Percentiles rank a stretch among this genome's conserved stretches.
Conservation (phyloP, 148 eudicot genomes). For the Chenopodium suecicum region DNA sequence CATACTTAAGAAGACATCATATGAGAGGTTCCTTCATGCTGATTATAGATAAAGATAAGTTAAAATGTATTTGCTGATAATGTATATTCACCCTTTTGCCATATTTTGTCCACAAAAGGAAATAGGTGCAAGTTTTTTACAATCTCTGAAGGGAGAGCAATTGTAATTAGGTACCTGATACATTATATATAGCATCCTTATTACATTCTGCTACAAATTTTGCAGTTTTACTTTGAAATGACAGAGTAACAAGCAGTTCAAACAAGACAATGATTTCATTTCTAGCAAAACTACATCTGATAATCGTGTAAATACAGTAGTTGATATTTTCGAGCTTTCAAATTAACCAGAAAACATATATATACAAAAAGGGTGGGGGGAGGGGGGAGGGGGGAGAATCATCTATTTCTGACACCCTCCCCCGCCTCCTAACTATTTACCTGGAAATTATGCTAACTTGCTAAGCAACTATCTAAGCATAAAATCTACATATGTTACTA, state of each 20-base stretch:
- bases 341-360: slow-evolving; percentile 14
- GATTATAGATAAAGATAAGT: slow-evolving; percentile 31
- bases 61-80: slow-evolving; percentile 2
- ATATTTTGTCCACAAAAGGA: not conserved
- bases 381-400: not conserved
- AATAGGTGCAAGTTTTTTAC: not conserved
- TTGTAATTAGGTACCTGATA: not conserved
- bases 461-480: slow-evolving; percentile 19
- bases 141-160: not conserved
- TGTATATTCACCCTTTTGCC: slow-evolving; percentile 8
- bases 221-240: not conserved
- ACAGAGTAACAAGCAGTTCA: not conserved
- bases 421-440: not conserved
- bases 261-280: slow-evolving; percentile 18
- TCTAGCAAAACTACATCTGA: slow-evolving; percentile 10
- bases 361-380: slow-evolving; percentile 3
- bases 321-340: not conserved
- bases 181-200: not conserved
- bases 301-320: slow-evolving; percentile 10
- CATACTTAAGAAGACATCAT: slow-evolving; percentile 53
- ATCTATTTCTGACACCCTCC: not conserved
- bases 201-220: not conserved
- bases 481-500: slow-evolving; percentile 6
- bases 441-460: not conserved
- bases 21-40: slow-evolving; percentile 42